Percentiles rank a stretch among this genome's conserved stretches.
These are phyloP conservation scores for Plectosphaerella cucumerina DNA, from an alignment of 2,329 filamentous ascomycete species.

Conservation along the genomic window DNA sequence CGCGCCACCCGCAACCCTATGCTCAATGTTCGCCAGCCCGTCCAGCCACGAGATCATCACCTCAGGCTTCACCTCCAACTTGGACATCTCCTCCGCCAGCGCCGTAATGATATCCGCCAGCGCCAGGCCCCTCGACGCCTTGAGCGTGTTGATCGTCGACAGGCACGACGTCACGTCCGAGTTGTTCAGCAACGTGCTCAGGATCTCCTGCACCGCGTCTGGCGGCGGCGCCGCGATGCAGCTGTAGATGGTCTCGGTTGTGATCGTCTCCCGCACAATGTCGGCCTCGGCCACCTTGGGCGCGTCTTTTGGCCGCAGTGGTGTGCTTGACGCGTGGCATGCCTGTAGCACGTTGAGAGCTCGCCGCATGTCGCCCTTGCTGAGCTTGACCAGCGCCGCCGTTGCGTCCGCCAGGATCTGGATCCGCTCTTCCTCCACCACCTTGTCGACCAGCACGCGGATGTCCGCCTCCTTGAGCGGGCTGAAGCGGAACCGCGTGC, in stretches of 20 bases:
- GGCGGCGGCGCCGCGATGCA: constrained; percentile 96
- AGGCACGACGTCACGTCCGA: constrained; percentile 87
- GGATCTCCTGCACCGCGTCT: constrained; percentile 78
- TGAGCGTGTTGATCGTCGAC: constrained; percentile 82
- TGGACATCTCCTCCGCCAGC: constrained; percentile 75
- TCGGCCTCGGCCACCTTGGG: constrained; percentile 59
- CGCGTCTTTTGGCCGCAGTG: constrained; percentile 56
- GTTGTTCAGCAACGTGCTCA: constrained; percentile 77
- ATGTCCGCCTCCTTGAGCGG: constrained; percentile 89
- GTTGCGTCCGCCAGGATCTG: constrained; percentile 78
- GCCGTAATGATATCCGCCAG: constrained; percentile 91
- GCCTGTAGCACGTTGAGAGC: constrained; percentile 95
- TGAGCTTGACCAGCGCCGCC: constrained; percentile 78
- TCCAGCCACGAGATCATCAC: constrained; percentile 91
- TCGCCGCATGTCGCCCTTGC: constrained; percentile 93
- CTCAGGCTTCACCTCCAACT: constrained; percentile 78
- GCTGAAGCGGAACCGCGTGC: constrained; percentile 92
- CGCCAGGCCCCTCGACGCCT: constrained; percentile 79
- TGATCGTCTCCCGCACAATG: constrained; percentile 70
- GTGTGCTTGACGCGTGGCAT: constrained; percentile 87
- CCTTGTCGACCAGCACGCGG: constrained; percentile 77
- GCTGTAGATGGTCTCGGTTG: constrained; percentile 93
- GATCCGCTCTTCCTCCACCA: constrained; percentile 82
- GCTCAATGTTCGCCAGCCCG: constrained; percentile 88
- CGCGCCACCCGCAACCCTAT: constrained; percentile 80